These are phyloP conservation scores for Pseudoperonospora humuli DNA, from an alignment of 352 stramenopile genomes.

Conservation along the genomic window DNA sequence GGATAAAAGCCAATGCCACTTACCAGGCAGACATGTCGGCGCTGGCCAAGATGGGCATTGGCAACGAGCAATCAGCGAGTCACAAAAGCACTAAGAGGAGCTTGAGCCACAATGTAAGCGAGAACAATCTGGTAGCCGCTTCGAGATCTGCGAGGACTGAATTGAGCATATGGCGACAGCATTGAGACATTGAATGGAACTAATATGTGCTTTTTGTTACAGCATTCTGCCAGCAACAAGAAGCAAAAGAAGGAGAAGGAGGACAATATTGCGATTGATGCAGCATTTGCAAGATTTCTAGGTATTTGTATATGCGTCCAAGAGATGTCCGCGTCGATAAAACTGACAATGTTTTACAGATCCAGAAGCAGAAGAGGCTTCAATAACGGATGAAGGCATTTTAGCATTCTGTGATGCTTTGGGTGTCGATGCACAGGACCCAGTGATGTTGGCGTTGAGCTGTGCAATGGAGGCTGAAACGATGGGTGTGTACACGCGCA, in stretches of 20 bases:
- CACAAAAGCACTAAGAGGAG: constrained; percentile 24
- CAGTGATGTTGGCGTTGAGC: constrained; percentile 71
- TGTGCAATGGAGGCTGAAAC: constrained; percentile 68
- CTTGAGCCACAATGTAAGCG: constrained; percentile 22
- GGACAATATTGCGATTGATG: constrained; percentile 37
- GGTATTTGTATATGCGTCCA: constrained; percentile 16
- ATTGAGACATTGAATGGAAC: not conserved
- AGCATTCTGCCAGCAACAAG: constrained; percentile 33
- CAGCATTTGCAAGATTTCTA: constrained; percentile 55
- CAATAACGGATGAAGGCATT: constrained; percentile 81
- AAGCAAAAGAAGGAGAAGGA: constrained; percentile 39
- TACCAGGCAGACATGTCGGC: constrained; percentile 32
- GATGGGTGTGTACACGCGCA: constrained; percentile 73
- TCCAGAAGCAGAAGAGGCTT: constrained; percentile 34
- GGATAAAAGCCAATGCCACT: constrained; percentile 47
- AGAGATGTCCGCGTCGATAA: too few species aligned
- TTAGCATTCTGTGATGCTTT: constrained; percentile 60
- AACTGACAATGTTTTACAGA: constrained; percentile 47
- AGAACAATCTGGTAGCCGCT: not conserved
- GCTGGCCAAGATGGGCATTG: constrained; percentile 22
- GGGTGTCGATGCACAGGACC: constrained; percentile 66
- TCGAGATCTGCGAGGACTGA: not conserved
- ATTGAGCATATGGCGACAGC: not conserved
- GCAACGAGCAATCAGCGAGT: constrained; percentile 1
- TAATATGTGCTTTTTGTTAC: not conserved